Base-by-base conservation (phyloP, 2,329 filamentous ascomycete genomes). In the Cadophora sp. region DNA sequence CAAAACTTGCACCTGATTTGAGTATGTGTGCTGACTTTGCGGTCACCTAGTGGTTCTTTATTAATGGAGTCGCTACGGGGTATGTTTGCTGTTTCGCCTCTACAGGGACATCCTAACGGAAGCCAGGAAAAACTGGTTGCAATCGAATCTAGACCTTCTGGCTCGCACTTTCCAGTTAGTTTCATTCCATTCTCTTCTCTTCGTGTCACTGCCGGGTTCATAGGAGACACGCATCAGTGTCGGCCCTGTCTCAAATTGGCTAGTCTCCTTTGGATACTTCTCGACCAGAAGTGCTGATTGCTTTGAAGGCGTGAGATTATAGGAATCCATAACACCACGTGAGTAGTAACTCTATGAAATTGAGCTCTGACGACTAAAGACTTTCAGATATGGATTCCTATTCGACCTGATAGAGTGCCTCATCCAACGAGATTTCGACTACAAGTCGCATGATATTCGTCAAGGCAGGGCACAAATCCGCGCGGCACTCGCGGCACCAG, bases 401-500 rank as follows among this genome's bases (percentile, higher is more conserved):
- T 93, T 94, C 71, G 92, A 96, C 73, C 82, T 94, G 0, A 78
- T 94, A 31, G 90, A 96, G 78, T 94, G 92, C 73, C 81, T 96
- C 11, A 82, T 95, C 69, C 92, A 96, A 78, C 87, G 92, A 51
- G 90, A 90, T 76, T 89, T 94, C 72, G 83, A 83, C 66, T 94
- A 92, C 74, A 89, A 90, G 1, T 94, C 92, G 0, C 78, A 80
- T 11, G 91, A 94, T 75, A 84, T 92, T 12, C 85, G 88, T 1
- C 68, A 81, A 8, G 90, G 90, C 75, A 88, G 87, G 71, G 81
- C 83, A 67, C 80, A 86, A 29, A 79, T 93, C 72, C 89, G 91
- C 75, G 81, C 86, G 31, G 84, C 86, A 43, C 82, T 94, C 12
- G 85, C 75, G 1, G 65, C 69, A 4, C 59, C 9, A 85, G 90